Conservation (phyloP, 2,329 filamentous ascomycete genomes). For the Microdochium paspali region DNA sequence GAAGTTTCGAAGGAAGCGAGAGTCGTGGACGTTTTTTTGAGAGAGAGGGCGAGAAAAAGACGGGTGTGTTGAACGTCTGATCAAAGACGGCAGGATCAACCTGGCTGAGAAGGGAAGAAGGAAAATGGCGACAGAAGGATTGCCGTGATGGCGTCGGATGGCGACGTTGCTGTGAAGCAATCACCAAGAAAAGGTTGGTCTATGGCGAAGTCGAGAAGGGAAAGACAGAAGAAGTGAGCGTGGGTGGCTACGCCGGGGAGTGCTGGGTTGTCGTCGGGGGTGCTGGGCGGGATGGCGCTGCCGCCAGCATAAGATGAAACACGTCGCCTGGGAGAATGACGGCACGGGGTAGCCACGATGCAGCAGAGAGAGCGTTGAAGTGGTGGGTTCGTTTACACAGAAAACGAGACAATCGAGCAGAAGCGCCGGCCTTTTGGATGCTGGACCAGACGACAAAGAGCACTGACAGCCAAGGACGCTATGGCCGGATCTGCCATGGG, state of each 20-base stretch:
- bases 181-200: background rate
- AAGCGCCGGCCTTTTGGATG: no score
- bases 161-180: background rate
- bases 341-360: background rate
- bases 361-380: background rate
- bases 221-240: background rate
- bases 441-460: no score
- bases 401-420: no score
- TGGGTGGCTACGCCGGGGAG: background rate
- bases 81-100: conserved; percentile 5
- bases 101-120: background rate
- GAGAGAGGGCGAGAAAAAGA: conserved; percentile 3
- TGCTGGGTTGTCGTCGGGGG: background rate
- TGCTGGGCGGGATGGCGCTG: background rate
- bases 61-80: conserved; percentile 2
- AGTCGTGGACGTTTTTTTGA: conserved; percentile 1
- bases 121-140: background rate
- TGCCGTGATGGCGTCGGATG: background rate
- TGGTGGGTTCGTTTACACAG: no score
- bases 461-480: no score
- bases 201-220: background rate
- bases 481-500: no score
- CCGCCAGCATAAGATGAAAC: background rate
- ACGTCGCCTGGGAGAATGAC: background rate
- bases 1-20: background rate